Evolutionary conservation across 2,329 filamentous ascomycete species (phyloP).

Genomic region (Cytospora piceicola): DNA sequence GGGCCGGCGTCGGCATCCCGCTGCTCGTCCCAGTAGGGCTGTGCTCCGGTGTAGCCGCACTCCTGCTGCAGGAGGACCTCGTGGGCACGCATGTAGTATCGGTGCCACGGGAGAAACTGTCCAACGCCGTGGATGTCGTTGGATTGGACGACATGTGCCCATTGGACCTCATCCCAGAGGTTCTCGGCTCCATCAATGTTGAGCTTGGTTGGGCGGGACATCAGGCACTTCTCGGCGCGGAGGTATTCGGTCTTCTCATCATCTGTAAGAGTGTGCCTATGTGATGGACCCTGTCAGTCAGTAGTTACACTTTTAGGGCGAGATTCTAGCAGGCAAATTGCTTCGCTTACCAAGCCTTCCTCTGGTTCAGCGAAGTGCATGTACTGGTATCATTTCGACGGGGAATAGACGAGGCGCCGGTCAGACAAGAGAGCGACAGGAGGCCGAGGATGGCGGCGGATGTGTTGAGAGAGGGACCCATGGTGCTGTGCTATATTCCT

Average conservation of each 20-base stretch:
- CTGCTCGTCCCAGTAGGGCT: conserved; percentile 44
- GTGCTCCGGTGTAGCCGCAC: conserved; percentile 37
- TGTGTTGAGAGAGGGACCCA: background rate
- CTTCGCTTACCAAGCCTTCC: conserved; percentile 7
- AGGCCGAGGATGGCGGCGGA: conserved; percentile 18
- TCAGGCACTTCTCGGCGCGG: conserved; percentile 40
- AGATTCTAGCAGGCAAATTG: no score
- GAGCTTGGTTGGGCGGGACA: conserved; percentile 35
- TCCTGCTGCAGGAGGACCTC: conserved; percentile 40
- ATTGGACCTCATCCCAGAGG: conserved; percentile 42
- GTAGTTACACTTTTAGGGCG: background rate
- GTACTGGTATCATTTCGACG: background rate
- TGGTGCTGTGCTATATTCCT: background rate
- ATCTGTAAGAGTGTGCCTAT: conserved; percentile 12
- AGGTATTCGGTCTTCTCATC: conserved; percentile 39
- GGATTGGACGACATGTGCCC: conserved; percentile 38
- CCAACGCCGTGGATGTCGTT: conserved; percentile 39
- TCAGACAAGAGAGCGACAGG: conserved; percentile 4
- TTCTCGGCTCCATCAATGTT: conserved; percentile 36
- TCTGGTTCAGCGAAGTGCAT: conserved; percentile 17
- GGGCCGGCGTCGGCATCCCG: conserved; percentile 36
- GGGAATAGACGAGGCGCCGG: background rate
- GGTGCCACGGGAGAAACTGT: conserved; percentile 43
- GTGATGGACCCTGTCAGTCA: background rate
- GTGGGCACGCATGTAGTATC: conserved; percentile 41